A percentile compares a stretch with the other conserved stretches of the same genome.
phyloP scores from a whole-genome alignment of 78 protist species.

The Guillardia theta region DNA sequence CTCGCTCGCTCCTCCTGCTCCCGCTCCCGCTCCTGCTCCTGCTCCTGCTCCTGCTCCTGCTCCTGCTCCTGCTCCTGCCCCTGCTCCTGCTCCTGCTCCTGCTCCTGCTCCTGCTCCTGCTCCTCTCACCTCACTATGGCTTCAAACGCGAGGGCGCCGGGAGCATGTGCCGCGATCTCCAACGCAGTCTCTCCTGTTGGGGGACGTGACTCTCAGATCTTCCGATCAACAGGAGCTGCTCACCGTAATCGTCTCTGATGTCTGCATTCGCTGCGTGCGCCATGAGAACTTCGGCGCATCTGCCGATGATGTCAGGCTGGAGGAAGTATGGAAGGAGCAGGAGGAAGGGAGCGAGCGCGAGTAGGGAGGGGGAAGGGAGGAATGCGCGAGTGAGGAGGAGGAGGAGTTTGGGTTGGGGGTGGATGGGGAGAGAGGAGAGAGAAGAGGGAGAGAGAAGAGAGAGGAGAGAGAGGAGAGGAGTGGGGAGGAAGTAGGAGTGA shows the following conservation, averaged over 20 bases:
- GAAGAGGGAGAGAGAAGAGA: background rate
- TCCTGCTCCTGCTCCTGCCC: background rate
- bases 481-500: background rate
- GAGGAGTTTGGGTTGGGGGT: background rate
- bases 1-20: background rate
- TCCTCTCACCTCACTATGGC: background rate
- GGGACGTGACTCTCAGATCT: too few relatives aligned
- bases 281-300: too few relatives aligned
- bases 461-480: background rate
- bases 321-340: background rate
- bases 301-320: background rate
- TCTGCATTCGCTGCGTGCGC: too few relatives aligned
- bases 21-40: background rate
- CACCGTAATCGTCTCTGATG: too few relatives aligned
- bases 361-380: too few relatives aligned
- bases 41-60: background rate
- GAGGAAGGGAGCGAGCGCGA: background rate
- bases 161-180: too few relatives aligned
- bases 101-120: constrained; percentile 7
- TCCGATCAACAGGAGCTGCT: too few relatives aligned
- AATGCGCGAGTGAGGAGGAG: too few relatives aligned
- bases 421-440: background rate
- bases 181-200: too few relatives aligned
- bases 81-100: background rate
- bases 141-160: too few relatives aligned